phyloP scores from a whole-genome alignment of 306 rosid genomes.

The Castanea sativa region DNA sequence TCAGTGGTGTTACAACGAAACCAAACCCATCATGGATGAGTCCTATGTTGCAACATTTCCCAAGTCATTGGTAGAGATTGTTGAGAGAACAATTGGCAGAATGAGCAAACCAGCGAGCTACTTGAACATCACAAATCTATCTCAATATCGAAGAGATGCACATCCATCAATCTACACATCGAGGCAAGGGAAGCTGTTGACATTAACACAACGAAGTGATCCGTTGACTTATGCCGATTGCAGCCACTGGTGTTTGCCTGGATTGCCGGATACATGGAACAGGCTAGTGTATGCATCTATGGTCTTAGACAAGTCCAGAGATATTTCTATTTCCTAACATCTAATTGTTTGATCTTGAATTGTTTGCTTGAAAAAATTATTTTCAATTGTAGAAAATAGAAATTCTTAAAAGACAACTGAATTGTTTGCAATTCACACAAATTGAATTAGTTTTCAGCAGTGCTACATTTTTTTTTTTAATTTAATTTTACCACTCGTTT shows the following conservation, averaged over 20 bases:
- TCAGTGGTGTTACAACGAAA: constrained; percentile 40
- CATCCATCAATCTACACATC: constrained; percentile 27
- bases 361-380: too few species aligned
- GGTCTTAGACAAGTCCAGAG: constrained; percentile 6
- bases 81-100: constrained; percentile 28
- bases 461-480: too few species aligned
- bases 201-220: background rate
- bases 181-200: constrained; percentile 17
- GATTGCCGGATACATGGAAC: constrained; percentile 50
- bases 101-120: constrained; percentile 34
- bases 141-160: constrained; percentile 32
- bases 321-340: constrained; percentile 9
- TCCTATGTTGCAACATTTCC: constrained; percentile 22
- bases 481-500: too few species aligned
- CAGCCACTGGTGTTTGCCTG: constrained; percentile 54
- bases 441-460: too few species aligned
- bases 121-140: constrained; percentile 41
- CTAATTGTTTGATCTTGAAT: background rate
- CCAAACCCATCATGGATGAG: constrained; percentile 18
- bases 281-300: constrained; percentile 33
- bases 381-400: too few species aligned
- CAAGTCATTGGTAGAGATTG: background rate
- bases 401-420: too few species aligned
- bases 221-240: constrained; percentile 28
- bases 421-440: too few species aligned